Conservation (phyloP, 495 filamentous ascomycete species). For the Polyplosphaeria fusca region DNA sequence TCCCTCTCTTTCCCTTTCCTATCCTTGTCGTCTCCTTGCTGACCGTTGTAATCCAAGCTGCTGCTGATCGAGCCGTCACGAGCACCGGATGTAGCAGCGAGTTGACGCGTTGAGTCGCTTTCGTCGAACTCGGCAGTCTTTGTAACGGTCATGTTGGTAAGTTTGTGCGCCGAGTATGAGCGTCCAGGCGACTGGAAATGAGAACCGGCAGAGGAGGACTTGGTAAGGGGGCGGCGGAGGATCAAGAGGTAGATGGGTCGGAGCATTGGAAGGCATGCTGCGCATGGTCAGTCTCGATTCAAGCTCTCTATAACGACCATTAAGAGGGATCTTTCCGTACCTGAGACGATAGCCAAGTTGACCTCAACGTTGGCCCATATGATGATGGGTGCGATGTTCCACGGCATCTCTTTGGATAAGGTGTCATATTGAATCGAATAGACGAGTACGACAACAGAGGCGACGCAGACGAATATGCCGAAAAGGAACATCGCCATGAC, state of each 20-base stretch:
- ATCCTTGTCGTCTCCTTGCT: background rate
- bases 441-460: slow-evolving; percentile 54
- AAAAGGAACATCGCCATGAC: slow-evolving; percentile 28
- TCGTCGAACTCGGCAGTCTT: background rate
- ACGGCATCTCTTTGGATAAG: slow-evolving; percentile 15
- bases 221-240: background rate
- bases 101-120: background rate
- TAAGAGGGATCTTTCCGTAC: slow-evolving; percentile 11
- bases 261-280: slow-evolving; percentile 31
- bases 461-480: slow-evolving; percentile 29
- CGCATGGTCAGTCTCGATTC: background rate
- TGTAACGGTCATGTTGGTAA: background rate
- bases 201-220: background rate
- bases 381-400: slow-evolving; percentile 23
- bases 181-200: background rate
- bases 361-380: slow-evolving; percentile 27
- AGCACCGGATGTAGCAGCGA: background rate
- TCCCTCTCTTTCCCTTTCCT: background rate
- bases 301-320: too few species aligned
- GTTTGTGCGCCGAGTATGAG: slow-evolving; percentile 5
- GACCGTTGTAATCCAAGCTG: background rate
- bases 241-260: slow-evolving; percentile 28
- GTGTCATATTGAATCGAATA: slow-evolving; percentile 14
- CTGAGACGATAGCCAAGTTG: slow-evolving; percentile 26
- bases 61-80: background rate